These are phyloP conservation scores for Echeveria elegans DNA, from an alignment of 164 flowering plant genomes.

Conservation along the genomic window DNA sequence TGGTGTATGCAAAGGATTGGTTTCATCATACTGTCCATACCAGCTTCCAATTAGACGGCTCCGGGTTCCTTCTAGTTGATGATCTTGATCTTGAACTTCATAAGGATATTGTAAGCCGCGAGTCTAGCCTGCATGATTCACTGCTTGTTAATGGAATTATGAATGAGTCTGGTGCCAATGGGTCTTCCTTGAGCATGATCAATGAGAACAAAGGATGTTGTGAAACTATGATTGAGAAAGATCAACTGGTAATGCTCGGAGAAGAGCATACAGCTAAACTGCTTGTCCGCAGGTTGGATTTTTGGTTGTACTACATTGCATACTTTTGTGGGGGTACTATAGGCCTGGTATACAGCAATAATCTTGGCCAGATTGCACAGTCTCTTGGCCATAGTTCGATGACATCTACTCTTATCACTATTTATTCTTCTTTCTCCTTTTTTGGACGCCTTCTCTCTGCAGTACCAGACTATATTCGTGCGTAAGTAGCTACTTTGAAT, in stretches of 20 bases:
- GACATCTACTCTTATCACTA: slow-evolving; percentile 48
- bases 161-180: slow-evolving; percentile 8
- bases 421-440: slow-evolving; percentile 89
- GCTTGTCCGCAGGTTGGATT: slow-evolving; percentile 58
- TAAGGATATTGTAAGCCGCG: slow-evolving; percentile 40
- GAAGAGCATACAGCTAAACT: slow-evolving; percentile 57
- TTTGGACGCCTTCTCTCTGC: slow-evolving; percentile 95
- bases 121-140: slow-evolving; percentile 14
- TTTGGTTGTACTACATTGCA: slow-evolving; percentile 82
- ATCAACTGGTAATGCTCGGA: slow-evolving; percentile 56
- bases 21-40: slow-evolving; percentile 35
- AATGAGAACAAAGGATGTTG: slow-evolving; percentile 26
- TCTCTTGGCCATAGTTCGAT: slow-evolving; percentile 47
- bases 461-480: slow-evolving; percentile 70
- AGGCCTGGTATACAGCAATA: slow-evolving; percentile 93
- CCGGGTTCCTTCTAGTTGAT: slow-evolving; percentile 61
- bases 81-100: slow-evolving; percentile 69
- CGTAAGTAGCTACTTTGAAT: slow-evolving; percentile 35
- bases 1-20: slow-evolving; percentile 57
- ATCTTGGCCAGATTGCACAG: slow-evolving; percentile 86
- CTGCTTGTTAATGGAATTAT: slow-evolving; percentile 6
- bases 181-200: background rate
- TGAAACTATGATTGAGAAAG: slow-evolving; percentile 25
- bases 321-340: slow-evolving; percentile 95
- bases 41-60: slow-evolving; percentile 39